These are phyloP conservation scores for Prasinococcaceae sp. DNA, from an alignment of 139 green algal genomes.

Conservation along the genomic window DNA sequence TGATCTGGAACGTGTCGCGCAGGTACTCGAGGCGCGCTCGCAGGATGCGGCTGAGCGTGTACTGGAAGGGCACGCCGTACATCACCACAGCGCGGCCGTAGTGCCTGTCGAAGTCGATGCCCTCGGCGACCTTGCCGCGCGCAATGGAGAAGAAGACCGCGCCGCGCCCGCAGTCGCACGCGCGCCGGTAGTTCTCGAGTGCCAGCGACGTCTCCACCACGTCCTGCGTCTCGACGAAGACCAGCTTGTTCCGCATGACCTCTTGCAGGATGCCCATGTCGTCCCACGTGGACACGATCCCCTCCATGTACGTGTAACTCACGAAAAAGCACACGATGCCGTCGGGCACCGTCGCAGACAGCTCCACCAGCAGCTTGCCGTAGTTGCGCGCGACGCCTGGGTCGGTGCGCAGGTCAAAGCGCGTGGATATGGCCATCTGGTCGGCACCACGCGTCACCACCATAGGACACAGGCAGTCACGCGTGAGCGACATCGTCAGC, in stretches of 20 bases:
- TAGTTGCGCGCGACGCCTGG: conserved; percentile 68
- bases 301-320: conserved; percentile 96
- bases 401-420: conserved; percentile 68
- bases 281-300: conserved; percentile 80
- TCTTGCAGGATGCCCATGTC: conserved; percentile 87
- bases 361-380: conserved; percentile 77
- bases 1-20: conserved; percentile 53
- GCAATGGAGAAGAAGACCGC: conserved; percentile 78
- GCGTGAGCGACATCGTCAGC: conserved; percentile 86
- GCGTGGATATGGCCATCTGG: conserved; percentile 76
- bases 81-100: conserved; percentile 86
- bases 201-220: conserved; percentile 96
- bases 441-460: conserved; percentile 80
- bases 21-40: conserved; percentile 79
- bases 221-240: conserved; percentile 97
- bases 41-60: conserved; percentile 61
- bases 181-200: conserved; percentile 91
- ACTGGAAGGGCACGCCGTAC: conserved; percentile 91
- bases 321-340: conserved; percentile 96
- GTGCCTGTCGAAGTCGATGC: conserved; percentile 97
- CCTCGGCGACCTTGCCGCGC: conserved; percentile 65
- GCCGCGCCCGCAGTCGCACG: conserved; percentile 88
- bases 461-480: conserved; percentile 91
- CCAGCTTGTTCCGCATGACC: conserved; percentile 85
- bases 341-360: conserved; percentile 74